These are phyloP conservation scores for Elongisporangium anandrum DNA, from an alignment of 352 stramenopile genomes.

Conservation along the genomic window DNA sequence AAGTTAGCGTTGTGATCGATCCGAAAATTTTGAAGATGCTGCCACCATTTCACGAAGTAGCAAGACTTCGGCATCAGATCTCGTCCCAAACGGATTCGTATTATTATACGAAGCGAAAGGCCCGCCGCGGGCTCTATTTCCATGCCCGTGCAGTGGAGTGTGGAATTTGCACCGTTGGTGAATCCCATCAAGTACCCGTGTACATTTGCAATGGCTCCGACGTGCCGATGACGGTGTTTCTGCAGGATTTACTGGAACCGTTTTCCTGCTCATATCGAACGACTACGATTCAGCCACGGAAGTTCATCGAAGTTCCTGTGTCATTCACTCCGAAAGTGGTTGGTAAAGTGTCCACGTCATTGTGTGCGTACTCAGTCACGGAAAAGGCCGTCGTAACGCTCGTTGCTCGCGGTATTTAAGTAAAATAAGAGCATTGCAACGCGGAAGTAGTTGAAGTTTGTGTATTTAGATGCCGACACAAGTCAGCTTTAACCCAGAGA, in stretches of 20 bases:
- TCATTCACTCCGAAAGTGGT: conserved; percentile 71
- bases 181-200: conserved; percentile 76
- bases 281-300: conserved; percentile 73
- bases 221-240: conserved; percentile 75
- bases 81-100: conserved; percentile 78
- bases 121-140: conserved; percentile 76
- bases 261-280: conserved; percentile 74
- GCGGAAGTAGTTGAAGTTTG: not conserved
- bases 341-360: conserved; percentile 76
- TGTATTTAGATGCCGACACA: not conserved
- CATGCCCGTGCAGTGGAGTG: conserved; percentile 82
- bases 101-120: conserved; percentile 81
- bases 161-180: conserved; percentile 61
- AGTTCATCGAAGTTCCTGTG: conserved; percentile 83
- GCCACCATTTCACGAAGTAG: conserved; percentile 56
- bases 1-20: conserved; percentile 69
- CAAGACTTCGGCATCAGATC: conserved; percentile 53
- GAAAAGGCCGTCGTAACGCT: conserved; percentile 80
- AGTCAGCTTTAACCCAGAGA: not conserved
- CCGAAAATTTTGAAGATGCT: conserved; percentile 28
- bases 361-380: conserved; percentile 75
- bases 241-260: conserved; percentile 71
- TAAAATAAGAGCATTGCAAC: not conserved
- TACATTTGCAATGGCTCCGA: conserved; percentile 86
- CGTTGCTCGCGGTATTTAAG: conserved; percentile 60